phyloP scores from a whole-genome alignment of 2,329 filamentous ascomycete genomes.

The Fusarium solani-melongenae region DNA sequence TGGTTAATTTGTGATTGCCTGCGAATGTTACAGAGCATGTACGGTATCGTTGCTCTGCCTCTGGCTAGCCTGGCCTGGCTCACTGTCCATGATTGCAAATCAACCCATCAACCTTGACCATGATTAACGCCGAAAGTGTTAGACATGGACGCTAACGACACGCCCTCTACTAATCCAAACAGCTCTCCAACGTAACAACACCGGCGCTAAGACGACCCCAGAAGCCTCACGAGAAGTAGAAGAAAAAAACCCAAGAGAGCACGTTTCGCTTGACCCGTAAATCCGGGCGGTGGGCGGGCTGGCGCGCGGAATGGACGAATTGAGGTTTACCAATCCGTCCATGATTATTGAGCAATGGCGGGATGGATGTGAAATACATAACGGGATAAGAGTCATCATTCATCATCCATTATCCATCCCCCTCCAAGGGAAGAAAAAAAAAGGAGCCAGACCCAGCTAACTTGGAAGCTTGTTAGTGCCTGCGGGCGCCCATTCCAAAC shows the following conservation, averaged over 20 bases:
- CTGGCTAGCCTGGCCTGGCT: not conserved
- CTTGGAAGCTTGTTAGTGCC: not conserved
- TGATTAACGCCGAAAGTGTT: not conserved
- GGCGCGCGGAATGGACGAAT: not conserved
- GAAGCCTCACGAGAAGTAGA: not conserved
- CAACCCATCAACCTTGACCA: conserved; percentile 14
- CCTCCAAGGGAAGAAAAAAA: not conserved
- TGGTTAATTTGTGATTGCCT: not conserved
- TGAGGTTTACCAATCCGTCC: not conserved
- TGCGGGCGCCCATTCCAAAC: not conserved
- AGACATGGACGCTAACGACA: conserved; percentile 9
- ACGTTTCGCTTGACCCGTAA: conserved; percentile 35
- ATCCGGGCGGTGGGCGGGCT: conserved; percentile 28
- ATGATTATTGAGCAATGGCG: not conserved
- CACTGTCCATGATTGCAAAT: conserved; percentile 28
- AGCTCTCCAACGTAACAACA: not conserved
- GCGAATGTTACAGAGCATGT: not conserved
- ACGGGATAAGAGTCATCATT: conserved; percentile 39
- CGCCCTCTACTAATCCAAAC: conserved; percentile 8
- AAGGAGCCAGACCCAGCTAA: not conserved
- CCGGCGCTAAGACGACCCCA: not conserved
- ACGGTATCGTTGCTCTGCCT: not conserved
- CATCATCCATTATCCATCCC: conserved; percentile 21
- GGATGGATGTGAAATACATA: not conserved
- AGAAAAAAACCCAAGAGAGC: not conserved